phyloP scores from a whole-genome alignment of 1,284 basidiomycete species.

The Erythrobasidium hasegawianum region DNA sequence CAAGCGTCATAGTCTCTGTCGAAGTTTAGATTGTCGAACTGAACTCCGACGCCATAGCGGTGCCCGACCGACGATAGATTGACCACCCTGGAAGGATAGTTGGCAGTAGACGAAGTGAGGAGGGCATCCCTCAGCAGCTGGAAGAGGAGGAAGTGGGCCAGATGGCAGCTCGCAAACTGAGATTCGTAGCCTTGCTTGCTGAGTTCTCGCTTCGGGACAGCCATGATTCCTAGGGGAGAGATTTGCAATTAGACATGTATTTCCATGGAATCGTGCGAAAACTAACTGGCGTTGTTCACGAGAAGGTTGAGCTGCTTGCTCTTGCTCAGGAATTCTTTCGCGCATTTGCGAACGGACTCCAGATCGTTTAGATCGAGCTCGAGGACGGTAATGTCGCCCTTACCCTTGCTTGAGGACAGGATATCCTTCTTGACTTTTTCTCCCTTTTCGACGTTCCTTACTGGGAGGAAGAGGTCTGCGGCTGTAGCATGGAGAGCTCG shows the following conservation, averaged over 20 bases:
- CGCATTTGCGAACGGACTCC: constrained; percentile 10
- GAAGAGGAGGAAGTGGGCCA: constrained; percentile 24
- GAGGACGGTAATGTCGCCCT: constrained; percentile 9
- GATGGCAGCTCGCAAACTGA: constrained; percentile 9
- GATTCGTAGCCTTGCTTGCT: constrained; percentile 14
- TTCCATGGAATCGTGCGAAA: background rate
- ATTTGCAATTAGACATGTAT: background rate
- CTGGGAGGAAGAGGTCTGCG: constrained; percentile 22
- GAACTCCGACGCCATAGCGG: background rate
- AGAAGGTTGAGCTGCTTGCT: constrained; percentile 11
- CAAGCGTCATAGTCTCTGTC: constrained; percentile 3
- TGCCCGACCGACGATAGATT: constrained; percentile 11
- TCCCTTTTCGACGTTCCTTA: constrained; percentile 14
- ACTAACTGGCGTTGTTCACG: constrained; percentile 19
- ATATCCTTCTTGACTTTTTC: constrained; percentile 18
- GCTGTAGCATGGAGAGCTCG: constrained; percentile 18
- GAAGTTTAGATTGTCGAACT: constrained; percentile 13
- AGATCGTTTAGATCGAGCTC: constrained; percentile 12
- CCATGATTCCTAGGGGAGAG: constrained; percentile 14
- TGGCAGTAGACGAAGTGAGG: background rate
- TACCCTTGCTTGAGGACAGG: constrained; percentile 6
- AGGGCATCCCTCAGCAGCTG: constrained; percentile 2
- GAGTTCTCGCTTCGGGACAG: constrained; percentile 6
- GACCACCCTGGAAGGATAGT: constrained; percentile 18
- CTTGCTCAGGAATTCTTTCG: constrained; percentile 2